Evolutionary conservation across 257 asterid genomes (phyloP), one percentile per base, ranked within the genome.

Genomic region (Solanum sejunctum): DNA sequence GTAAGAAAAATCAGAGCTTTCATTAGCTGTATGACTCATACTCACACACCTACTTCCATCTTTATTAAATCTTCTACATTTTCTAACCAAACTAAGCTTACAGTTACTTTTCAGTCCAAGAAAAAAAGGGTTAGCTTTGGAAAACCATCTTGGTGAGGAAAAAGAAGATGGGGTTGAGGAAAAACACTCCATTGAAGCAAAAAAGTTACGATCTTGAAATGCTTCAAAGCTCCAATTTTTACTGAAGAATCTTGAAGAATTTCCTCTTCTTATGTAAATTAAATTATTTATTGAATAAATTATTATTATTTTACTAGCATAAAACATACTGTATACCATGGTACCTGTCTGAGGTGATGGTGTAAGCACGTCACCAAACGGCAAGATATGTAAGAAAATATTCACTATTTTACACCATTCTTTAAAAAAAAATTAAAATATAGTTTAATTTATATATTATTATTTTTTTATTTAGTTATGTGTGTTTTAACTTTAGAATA

Each of bases 1-100:
- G 94, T 94, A 94, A 51, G 94, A 91, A 88, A 89, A 85, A 61
- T 60, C 88, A 84, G 97, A 84, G 85, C 87, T 84, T 86, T 86
- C 88, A 86, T 86, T 86, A 55, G 69, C 52, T 39, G 16, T 32
- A 8, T 55, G 32, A 61, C 69, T 81, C 77, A 72, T 82, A 69
- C 82, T 60, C 66, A 78, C 10, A 21, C 77, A 87, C 78, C 66
- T 28, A 12, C 57, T 67, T 8, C 85, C 70, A 81, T 15, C 51
- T n/a, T 61, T 60, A 3, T 49, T 23, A 49, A 43, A 81, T 20
- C 73, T 45, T 13, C 77, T 21, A 8, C 5, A 23, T 81, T 60
- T 60, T 60, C 75, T 82, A 15, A 10, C 47, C 32, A 82, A 61
- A 82, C 41, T 23, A 82, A 61, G 12, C 23, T 61, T 61, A 6